phyloP scores from a whole-genome alignment of 805 yeast genomes.

The Lipomyces sp. region DNA sequence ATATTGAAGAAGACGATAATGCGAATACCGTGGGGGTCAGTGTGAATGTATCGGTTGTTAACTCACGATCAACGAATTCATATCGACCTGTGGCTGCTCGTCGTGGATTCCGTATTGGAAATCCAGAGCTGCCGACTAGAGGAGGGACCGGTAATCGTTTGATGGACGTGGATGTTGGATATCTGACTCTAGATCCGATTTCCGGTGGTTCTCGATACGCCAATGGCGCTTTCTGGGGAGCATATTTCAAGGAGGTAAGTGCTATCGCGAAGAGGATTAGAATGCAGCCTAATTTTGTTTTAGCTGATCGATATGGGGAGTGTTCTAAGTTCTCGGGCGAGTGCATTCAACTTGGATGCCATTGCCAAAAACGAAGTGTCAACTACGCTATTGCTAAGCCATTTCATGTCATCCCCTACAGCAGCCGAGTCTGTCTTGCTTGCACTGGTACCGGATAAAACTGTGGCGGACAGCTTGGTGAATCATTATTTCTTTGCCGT shows the following conservation, averaged over 20 bases:
- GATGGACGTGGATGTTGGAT: constrained; percentile 21
- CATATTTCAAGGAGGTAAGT: constrained; percentile 24
- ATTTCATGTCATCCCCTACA: constrained; percentile 7
- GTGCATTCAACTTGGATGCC: constrained; percentile 10
- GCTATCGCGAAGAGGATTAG: neutral
- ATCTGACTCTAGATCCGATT: constrained; percentile 9
- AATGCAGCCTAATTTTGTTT: neutral
- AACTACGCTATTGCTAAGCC: constrained; percentile 2
- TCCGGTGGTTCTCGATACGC: constrained; percentile 19
- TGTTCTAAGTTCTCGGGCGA: constrained; percentile 9
- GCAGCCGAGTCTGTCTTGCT: constrained; percentile 5
- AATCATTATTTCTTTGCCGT: constrained; percentile 16
- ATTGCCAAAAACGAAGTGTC: constrained; percentile 12
- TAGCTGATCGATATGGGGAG: constrained; percentile 18
- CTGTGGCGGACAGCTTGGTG: constrained; percentile 11
- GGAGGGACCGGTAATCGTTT: no score
- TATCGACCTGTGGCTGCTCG: no score
- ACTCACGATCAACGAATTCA: no score
- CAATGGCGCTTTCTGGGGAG: constrained; percentile 25
- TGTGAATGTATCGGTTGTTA: neutral
- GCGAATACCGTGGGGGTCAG: neutral
- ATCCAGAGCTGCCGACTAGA: no score
- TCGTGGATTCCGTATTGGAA: no score
- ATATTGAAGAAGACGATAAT: no score
- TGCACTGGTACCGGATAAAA: constrained; percentile 10